Base-by-base conservation (phyloP, 805 yeast species). In the Saturnispora dispora region DNA sequence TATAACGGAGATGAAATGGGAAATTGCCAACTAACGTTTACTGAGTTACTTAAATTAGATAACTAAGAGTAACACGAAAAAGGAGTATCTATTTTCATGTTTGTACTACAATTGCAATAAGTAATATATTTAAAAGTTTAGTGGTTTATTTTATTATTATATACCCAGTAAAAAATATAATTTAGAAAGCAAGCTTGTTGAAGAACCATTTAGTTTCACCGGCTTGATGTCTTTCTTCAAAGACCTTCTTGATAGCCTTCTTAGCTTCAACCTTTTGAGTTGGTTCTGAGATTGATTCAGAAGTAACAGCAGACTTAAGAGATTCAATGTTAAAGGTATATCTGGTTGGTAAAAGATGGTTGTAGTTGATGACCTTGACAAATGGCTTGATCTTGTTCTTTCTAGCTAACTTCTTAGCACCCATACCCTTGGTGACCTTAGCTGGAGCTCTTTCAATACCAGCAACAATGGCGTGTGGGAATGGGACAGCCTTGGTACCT, bases 171-270 rank as follows among this genome's bases (percentile, higher is more conserved):
- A 30, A 28, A 47, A 39, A 36, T 15, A 11, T 35, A 37, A 60
- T 53, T 65, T 69, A 68, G 61, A 65, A 68, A 60, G 71, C 67
- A 54, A 68, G 65, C 81, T 93, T 93, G 77, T 96, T 83, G 90
- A 93, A 93, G 83, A 93, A 93, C 99, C 99, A 93, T 81, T 89
- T 90, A 90, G 91, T 91, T 86, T 93, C 89, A 75, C 99, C 99
- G 72, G 96, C 88, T 76, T 87, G 95, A 83, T 91, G 96, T 83
- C 89, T 88, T 81, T 91, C 96, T 81, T 93, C 99, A 72, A 93
- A 91, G 73, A 96, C 96, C 83, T 90, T 87, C 88, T 88, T 93
- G 76, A 93, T 88, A 72, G 84, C 90, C 83, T 93, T 91, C 87
- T 90, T 93, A 72, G 98, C 98, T 75, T 91, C 97, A 77, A 84